Conservation (phyloP, 371 early-diverging fungal genomes). For the Synchytrium microbalum region DNA sequence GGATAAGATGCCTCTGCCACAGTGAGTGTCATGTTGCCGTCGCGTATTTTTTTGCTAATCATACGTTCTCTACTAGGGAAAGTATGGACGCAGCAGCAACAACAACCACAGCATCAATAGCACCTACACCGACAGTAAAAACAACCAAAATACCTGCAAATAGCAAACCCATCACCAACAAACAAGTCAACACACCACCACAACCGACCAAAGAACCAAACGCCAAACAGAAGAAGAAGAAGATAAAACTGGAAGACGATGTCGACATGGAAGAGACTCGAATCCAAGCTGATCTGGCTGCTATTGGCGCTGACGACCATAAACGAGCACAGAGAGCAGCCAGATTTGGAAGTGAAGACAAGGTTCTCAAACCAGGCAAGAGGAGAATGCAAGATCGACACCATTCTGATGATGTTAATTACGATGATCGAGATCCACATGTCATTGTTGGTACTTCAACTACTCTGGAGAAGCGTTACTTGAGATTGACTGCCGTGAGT, state of each 20-base stretch:
- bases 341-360: slow-evolving; percentile 16
- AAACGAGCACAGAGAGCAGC: slow-evolving; percentile 9
- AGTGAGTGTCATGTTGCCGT: slow-evolving; percentile 26
- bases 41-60: slow-evolving; percentile 3
- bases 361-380: slow-evolving; percentile 15
- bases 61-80: neutral
- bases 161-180: neutral
- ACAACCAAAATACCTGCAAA: neutral
- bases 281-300: slow-evolving; percentile 21
- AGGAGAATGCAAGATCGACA: slow-evolving; percentile 16
- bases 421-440: slow-evolving; percentile 66
- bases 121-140: neutral
- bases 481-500: slow-evolving; percentile 74
- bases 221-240: slow-evolving; percentile 13
- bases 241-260: slow-evolving; percentile 26
- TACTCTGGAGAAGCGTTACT: slow-evolving; percentile 77
- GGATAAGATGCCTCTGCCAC: slow-evolving; percentile 56
- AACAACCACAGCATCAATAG: slow-evolving; percentile 1
- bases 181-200: neutral
- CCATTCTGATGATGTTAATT: slow-evolving; percentile 49
- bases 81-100: slow-evolving; percentile 7
- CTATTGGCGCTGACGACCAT: slow-evolving; percentile 4
- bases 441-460: slow-evolving; percentile 83
- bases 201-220: slow-evolving; percentile 4
- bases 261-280: slow-evolving; percentile 36